Evolutionary conservation across 352 stramenopile species (phyloP).

Genomic region (Phytopythium sindhum): DNA sequence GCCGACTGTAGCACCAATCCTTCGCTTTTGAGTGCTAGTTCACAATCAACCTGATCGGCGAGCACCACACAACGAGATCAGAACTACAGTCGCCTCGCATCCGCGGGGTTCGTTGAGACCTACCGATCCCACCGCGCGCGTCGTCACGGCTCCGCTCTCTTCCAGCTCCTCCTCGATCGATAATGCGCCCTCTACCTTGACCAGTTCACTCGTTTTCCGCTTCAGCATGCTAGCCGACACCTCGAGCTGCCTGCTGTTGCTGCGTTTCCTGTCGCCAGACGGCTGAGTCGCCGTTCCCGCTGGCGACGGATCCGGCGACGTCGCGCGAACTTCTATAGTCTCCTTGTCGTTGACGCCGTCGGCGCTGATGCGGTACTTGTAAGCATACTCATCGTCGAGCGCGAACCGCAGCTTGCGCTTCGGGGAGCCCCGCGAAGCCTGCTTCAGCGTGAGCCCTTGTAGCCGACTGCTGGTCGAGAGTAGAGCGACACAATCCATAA

Average conservation of each 20-base stretch:
- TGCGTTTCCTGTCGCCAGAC: slow-evolving; percentile 21
- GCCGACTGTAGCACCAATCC: slow-evolving; percentile 39
- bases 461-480: slow-evolving; percentile 14
- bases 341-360: neutral
- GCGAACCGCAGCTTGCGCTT: slow-evolving; percentile 26
- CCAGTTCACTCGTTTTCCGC: slow-evolving; percentile 19
- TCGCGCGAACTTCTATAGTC: neutral
- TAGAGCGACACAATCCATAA: neutral
- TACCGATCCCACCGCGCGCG: slow-evolving; percentile 49
- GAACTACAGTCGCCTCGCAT: neutral
- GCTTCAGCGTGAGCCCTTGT: slow-evolving; percentile 34
- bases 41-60: slow-evolving; percentile 34
- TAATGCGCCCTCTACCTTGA: slow-evolving; percentile 50
- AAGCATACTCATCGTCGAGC: slow-evolving; percentile 3
- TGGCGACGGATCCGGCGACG: neutral
- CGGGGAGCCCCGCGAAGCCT: slow-evolving; percentile 12
- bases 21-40: slow-evolving; percentile 31
- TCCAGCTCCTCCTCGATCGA: slow-evolving; percentile 45
- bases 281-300: too few species aligned
- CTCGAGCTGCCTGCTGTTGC: slow-evolving; percentile 26
- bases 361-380: slow-evolving; percentile 1
- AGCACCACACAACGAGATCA: slow-evolving; percentile 1
- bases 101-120: neutral
- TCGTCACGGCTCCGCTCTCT: slow-evolving; percentile 8
- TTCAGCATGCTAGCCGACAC: neutral